A percentile compares a stretch with the other conserved stretches of the same genome.
These are phyloP conservation scores for Tulasnella calospora DNA, from an alignment of 768 basidiomycete genomes.

Conservation along the genomic window DNA sequence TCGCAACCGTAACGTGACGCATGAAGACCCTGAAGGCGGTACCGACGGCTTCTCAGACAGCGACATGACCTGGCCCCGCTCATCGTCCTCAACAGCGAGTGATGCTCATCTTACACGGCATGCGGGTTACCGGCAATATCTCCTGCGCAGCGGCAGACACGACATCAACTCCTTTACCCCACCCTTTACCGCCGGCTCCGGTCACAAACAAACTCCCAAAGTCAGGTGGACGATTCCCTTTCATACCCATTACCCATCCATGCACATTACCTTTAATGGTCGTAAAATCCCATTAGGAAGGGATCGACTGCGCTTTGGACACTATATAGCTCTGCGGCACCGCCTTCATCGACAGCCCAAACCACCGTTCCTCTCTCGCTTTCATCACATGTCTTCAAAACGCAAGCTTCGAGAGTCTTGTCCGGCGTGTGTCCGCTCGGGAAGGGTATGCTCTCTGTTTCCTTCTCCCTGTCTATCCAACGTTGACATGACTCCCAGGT, in stretches of 20 bases:
- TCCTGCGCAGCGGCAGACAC: conserved; percentile 1
- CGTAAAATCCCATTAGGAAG: not conserved
- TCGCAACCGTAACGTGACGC: conserved; percentile 1
- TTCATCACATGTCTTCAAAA: conserved; percentile 1
- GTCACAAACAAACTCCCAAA: not conserved
- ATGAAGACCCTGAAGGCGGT: conserved; percentile 2
- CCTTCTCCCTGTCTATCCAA: not conserved
- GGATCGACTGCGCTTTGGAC: not conserved
- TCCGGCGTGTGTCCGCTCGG: not conserved
- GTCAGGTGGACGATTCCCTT: not conserved
- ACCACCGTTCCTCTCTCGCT: not conserved
- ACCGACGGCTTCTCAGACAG: not conserved
- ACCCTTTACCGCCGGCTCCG: not conserved
- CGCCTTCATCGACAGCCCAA: not conserved
- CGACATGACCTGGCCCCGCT: not conserved
- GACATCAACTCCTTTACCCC: not conserved
- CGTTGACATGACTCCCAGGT: not conserved
- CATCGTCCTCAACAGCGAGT: not conserved
- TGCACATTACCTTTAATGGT: not conserved
- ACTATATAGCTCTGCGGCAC: not conserved
- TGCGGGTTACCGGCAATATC: not conserved
- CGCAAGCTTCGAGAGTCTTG: not conserved
- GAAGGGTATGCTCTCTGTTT: not conserved
- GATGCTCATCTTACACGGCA: not conserved
- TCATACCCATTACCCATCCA: not conserved